phyloP scores from a whole-genome alignment of 1,284 basidiomycete species.

The Ceratobasidium sp. region DNA sequence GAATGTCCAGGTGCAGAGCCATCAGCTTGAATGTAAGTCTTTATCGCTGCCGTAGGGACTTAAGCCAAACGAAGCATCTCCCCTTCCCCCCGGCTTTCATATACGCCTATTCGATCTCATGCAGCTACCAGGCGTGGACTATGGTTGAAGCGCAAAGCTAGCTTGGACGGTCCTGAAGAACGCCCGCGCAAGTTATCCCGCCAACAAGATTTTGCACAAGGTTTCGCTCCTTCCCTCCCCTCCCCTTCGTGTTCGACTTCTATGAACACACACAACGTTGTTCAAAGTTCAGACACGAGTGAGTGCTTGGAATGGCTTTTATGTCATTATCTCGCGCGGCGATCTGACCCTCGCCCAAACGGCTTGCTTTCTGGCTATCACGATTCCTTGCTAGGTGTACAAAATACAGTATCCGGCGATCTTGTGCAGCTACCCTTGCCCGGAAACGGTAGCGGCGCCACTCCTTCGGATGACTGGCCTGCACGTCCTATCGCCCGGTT shows the following conservation, averaged over 20 bases:
- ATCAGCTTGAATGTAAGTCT: conserved; percentile 21
- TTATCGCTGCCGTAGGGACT: neutral
- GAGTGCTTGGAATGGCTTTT: neutral
- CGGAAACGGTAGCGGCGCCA: neutral
- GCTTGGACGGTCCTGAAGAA: neutral
- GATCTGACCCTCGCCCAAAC: neutral
- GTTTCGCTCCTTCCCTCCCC: neutral
- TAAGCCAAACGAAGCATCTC: neutral
- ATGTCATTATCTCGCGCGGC: conserved; percentile 3
- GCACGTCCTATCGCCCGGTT: neutral
- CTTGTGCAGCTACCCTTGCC: no score
- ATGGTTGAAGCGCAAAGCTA: conserved; percentile 17
- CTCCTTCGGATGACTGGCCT: neutral
- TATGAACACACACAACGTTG: neutral
- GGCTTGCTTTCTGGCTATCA: neutral
- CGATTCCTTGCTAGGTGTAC: neutral
- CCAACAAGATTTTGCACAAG: neutral
- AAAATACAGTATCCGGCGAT: neutral
- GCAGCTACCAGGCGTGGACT: conserved; percentile 6
- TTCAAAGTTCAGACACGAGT: neutral
- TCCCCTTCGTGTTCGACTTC: neutral
- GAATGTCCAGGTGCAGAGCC: conserved; percentile 21
- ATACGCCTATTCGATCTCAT: neutral
- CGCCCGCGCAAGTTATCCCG: conserved; percentile 6
- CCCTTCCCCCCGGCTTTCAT: neutral